Conservation (phyloP, 192 early-diverging fungal genomes). For the Backusella mclennaniae region DNA sequence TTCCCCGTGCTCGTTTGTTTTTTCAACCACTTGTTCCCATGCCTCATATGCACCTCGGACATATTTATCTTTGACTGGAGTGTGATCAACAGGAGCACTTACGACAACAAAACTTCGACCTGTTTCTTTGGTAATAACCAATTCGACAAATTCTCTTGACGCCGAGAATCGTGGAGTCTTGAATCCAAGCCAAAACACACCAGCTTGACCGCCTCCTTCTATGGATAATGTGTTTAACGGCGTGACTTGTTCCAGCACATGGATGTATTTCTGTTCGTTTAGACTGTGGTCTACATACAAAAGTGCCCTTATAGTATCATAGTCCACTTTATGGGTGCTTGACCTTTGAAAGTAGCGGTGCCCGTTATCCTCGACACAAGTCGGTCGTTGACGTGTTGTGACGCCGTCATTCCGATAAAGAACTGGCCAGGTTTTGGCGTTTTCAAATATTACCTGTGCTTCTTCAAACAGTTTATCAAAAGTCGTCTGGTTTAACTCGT, state of each 20-base stretch:
- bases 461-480: neutral
- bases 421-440: neutral
- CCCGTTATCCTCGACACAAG: neutral
- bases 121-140: neutral
- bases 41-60: neutral
- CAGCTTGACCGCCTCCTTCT: neutral
- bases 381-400: neutral
- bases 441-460: neutral
- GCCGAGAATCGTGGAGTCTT: neutral
- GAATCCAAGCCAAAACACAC: neutral
- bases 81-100: neutral
- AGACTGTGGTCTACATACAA: neutral
- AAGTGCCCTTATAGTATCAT: neutral
- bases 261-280: neutral
- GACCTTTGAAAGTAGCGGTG: neutral
- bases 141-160: neutral
- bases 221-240: neutral
- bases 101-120: neutral
- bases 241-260: neutral
- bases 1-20: neutral
- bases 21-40: neutral
- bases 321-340: neutral
- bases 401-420: neutral
- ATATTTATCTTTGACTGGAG: neutral
- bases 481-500: neutral